Evolutionary conservation across 768 basidiomycete species (phyloP).

Genomic region (Amanita muscaria): DNA sequence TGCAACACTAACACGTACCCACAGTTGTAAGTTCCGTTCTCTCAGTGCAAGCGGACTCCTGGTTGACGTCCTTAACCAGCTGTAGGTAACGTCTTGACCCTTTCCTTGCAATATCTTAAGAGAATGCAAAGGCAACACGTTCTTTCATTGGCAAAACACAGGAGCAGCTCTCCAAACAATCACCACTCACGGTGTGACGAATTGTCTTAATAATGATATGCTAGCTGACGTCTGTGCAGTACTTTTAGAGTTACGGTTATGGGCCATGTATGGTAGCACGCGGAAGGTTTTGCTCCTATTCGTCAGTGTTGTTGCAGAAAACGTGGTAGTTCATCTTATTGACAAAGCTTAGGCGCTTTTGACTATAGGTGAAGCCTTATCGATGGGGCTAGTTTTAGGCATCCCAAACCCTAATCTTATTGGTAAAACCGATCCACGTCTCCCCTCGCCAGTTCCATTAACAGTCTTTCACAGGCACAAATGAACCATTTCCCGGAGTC

Average conservation of each 20-base stretch:
- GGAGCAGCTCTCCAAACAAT: conserved; percentile 26
- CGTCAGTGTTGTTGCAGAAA: not conserved
- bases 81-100: not conserved
- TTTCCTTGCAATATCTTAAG: not conserved
- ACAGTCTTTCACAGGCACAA: conserved; percentile 18
- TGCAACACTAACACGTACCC: not conserved
- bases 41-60: not conserved
- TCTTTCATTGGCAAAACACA: conserved; percentile 20
- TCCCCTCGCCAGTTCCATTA: not conserved
- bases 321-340: no score
- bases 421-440: conserved; percentile 12
- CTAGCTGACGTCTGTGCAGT: conserved; percentile 12
- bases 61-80: not conserved
- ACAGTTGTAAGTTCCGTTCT: not conserved
- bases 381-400: conserved; percentile 23
- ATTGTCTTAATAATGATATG: not conserved
- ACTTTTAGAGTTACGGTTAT: conserved; percentile 25
- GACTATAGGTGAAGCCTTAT: conserved; percentile 16
- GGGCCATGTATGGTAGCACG: conserved; percentile 23
- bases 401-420: conserved; percentile 16
- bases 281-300: conserved; percentile 16
- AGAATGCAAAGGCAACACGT: conserved; percentile 17
- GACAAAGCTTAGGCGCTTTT: conserved; percentile 17
- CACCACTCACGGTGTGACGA: conserved; percentile 23
- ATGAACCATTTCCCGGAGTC: conserved; percentile 22